phyloP scores from a whole-genome alignment of 257 asterid genomes.

The Rubia yunnanensis region DNA sequence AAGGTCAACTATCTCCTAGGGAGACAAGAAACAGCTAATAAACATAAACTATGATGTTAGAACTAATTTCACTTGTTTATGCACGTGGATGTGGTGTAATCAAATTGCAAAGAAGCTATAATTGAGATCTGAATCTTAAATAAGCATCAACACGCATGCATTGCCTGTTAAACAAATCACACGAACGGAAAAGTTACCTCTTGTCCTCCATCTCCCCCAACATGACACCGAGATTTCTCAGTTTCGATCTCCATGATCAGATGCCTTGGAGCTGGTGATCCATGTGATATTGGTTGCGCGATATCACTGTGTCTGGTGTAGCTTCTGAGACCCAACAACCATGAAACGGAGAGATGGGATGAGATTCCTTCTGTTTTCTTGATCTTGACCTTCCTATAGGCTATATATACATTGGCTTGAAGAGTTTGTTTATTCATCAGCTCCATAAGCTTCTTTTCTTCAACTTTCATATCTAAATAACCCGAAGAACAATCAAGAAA shows the following conservation, averaged over 20 bases:
- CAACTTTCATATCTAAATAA: not conserved
- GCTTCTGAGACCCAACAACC: not conserved
- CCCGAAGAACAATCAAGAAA: slow-evolving; percentile 1
- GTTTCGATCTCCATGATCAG: not conserved
- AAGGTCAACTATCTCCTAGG: too few species aligned
- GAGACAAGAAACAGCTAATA: not conserved
- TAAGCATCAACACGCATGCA: not conserved
- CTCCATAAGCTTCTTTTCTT: not conserved
- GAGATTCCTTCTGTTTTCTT: slow-evolving; percentile 7
- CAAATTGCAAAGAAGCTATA: not conserved
- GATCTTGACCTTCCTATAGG: not conserved
- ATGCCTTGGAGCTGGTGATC: not conserved
- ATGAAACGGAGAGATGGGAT: not conserved
- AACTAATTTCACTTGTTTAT: not conserved
- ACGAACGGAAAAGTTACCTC: not conserved
- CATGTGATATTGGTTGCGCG: not conserved
- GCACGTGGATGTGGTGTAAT: not conserved
- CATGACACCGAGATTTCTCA: not conserved
- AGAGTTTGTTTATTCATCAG: slow-evolving; percentile 5
- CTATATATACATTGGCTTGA: slow-evolving; percentile 5
- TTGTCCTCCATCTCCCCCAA: not conserved
- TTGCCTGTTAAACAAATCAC: not conserved
- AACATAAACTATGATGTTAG: not conserved
- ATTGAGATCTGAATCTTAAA: not conserved
- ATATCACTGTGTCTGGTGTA: not conserved